Base-by-base conservation (phyloP, 345 rosid genomes). In the Zanthoxylum bungeanum region DNA sequence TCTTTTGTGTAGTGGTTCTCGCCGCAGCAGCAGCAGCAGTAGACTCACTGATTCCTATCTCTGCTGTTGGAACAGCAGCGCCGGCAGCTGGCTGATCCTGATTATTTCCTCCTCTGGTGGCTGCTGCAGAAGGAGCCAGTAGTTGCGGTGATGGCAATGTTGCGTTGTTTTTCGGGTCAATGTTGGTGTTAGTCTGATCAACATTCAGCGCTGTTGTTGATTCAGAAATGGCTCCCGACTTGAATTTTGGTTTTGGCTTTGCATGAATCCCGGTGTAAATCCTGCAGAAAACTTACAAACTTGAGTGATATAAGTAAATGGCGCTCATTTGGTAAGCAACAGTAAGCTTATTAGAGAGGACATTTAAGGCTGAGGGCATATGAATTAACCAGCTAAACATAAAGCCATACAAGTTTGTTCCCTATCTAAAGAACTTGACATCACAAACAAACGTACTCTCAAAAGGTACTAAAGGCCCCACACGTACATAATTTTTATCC, bases 261-360 rank as follows among this genome's bases (percentile, higher is more conserved):
- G 99, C 99, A 75, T 96, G 95, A 21, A 96, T 91, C 71, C 91
- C 91, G 1, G 99, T 96, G 83, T 87, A 89, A 34, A 93, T 86
- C 88, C 99, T 95, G 91, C 77, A 78, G 12, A 16, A 10, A 58
- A 61, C 16, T 46, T 40, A 49, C 64, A 77, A 46, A 21, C 14
- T 55, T 28, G 28, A 42, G 39, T 40, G 16, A 49, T 25, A 17
- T n/a, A n/a, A n/a, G n/a, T n/a, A n/a, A n/a, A n/a, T n/a, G n/a
- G n/a, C n/a, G n/a, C n/a, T n/a, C n/a, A n/a, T n/a, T n/a, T n/a
- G n/a, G n/a, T n/a, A n/a, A 57, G 21, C 22, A 24, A 30, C 36
- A 11, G 17, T 50, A 31, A 31, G 27, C 12, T n/a, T 9, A 34
- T 34, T 60, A 1, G 36, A 9, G 44, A 0, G 21, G 9, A n/a